phyloP scores from a whole-genome alignment of 305 asterid genomes.

The Vinca major region DNA sequence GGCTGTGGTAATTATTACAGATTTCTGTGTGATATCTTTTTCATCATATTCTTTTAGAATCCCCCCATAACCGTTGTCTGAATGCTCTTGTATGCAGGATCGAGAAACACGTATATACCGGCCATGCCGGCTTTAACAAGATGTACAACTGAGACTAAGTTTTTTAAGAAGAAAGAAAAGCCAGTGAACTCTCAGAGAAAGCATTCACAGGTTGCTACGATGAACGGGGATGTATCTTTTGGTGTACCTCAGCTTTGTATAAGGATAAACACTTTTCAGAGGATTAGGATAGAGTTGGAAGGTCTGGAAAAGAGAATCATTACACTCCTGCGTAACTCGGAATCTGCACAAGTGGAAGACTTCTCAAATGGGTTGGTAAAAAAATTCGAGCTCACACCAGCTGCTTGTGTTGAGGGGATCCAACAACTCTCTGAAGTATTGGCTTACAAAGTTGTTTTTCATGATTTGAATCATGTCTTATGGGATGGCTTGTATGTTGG shows the following conservation, averaged over 20 bases:
- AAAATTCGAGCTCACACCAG: conserved; percentile 70
- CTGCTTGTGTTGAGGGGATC: conserved; percentile 75
- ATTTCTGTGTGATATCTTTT: neutral
- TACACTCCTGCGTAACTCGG: conserved; percentile 80
- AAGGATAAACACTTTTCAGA: conserved; percentile 82
- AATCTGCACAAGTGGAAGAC: conserved; percentile 74
- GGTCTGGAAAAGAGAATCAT: conserved; percentile 72
- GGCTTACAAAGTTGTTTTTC: conserved; percentile 72
- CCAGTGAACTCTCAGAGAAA: conserved; percentile 38
- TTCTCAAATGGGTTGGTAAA: conserved; percentile 63
- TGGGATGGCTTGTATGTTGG: conserved; percentile 78
- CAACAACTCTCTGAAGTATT: conserved; percentile 71
- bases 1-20: conserved; percentile 61
- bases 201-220: conserved; percentile 63
- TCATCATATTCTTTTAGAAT: neutral
- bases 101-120: conserved; percentile 64
- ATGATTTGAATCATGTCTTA: conserved; percentile 53
- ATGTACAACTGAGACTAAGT: conserved; percentile 53
- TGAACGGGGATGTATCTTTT: conserved; percentile 46
- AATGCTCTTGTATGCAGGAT: conserved; percentile 38
- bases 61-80: conserved; percentile 10
- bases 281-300: conserved; percentile 61
- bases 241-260: conserved; percentile 71
- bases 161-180: conserved; percentile 82
- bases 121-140: conserved; percentile 87